Base-by-base conservation (phyloP, 1,284 basidiomycete genomes). In the Cryptococcus maquisensis region DNA sequence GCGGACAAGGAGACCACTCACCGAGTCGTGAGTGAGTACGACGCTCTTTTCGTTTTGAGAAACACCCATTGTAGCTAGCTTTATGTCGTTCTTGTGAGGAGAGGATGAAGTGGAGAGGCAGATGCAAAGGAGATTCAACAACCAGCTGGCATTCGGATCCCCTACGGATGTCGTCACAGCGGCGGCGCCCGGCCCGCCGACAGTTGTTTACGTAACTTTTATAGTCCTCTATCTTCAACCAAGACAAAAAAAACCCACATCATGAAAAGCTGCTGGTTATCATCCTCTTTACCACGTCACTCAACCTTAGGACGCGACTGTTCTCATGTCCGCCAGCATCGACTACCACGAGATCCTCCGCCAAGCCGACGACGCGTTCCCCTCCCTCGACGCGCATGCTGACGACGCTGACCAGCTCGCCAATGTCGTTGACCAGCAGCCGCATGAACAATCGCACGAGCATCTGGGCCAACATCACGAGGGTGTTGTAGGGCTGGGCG, bases 1-100 rank as follows among this genome's bases (percentile, higher is more conserved):
- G 35, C 16, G n/a, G 12, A 35, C 21, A 24, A 4, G 12, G 3
- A 37, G 28, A 35, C 9, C 4, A 61, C 69, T 56, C 41, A 75
- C 74, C 23, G 68, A 69, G 28, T 56, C 63, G 50, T 62, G 63
- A 32, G 63, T 72, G 55, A 77, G 63, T 21, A 63, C 61, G 51
- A 77, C 61, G 23, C 57, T 66, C 52, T 69, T 72, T 38, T 57
- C 68, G 47, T 60, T 73, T 58, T 73, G 62, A 47, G 69, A 64
- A 41, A 77, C 71, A 47, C 68, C 68, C 75, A 77, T 77, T 41
- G 28, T 67, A 21, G 43, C 16, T 38, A 13, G 9, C 10, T 21
- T 9, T 38, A 40, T 36, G 5, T 20, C 35, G n/a, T n/a, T n/a
- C n/a, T n/a, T n/a, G n/a, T n/a, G n/a, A n/a, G n/a, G n/a, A 8